Evolutionary conservation across 2,329 filamentous ascomycete species (phyloP).

Genomic region (Aspergillus fumigatiaffinis): DNA sequence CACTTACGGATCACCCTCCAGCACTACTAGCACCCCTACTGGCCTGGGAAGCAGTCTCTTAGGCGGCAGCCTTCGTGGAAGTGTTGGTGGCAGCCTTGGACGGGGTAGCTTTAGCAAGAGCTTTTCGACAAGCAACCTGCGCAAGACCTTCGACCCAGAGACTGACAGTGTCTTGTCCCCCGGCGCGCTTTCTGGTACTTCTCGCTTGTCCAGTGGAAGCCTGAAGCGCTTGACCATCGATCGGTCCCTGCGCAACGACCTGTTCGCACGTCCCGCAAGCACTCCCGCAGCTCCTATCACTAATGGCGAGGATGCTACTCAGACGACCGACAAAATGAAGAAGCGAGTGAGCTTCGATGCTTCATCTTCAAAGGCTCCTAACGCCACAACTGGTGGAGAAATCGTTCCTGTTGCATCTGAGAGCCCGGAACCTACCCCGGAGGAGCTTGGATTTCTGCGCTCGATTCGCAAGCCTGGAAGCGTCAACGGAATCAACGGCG

Average conservation of each 20-base stretch:
- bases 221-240: conserved; percentile 94
- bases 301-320: conserved; percentile 39
- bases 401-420: conserved; percentile 50
- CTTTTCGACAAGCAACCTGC: conserved; percentile 80
- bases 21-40: conserved; percentile 65
- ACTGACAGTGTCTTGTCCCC: conserved; percentile 77
- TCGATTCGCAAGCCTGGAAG: conserved; percentile 49
- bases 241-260: conserved; percentile 68
- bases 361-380: conserved; percentile 44
- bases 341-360: conserved; percentile 94
- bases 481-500: conserved; percentile 39
- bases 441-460: conserved; percentile 59
- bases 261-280: conserved; percentile 48
- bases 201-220: conserved; percentile 63
- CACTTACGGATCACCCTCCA: conserved; percentile 77
- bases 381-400: conserved; percentile 42
- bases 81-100: conserved; percentile 54
- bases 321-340: conserved; percentile 42
- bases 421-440: conserved; percentile 52
- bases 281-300: conserved; percentile 31
- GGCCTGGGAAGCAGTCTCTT: conserved; percentile 64
- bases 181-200: conserved; percentile 72
- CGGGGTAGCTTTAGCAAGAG: conserved; percentile 73
- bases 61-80: conserved; percentile 35
- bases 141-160: conserved; percentile 74